Base-by-base conservation (phyloP, 139 green algal species). In the Gonium pectorale region DNA sequence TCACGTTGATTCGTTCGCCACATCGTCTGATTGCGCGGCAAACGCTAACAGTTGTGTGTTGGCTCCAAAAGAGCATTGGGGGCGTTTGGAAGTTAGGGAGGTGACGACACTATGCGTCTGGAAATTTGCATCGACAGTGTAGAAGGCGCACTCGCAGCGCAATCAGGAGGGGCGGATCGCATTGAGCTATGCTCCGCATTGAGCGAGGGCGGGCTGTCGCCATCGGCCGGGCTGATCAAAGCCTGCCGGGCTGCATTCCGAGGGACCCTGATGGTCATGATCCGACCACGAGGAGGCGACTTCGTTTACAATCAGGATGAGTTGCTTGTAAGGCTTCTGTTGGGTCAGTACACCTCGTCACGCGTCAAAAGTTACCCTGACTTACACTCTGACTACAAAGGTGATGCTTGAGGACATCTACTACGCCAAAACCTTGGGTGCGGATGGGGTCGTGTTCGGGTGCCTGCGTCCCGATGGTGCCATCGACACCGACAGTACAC, bases 221-320 rank as follows among this genome's bases (percentile, higher is more conserved):
- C 85, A 6, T 79, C 59, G 0, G 73, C 73, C 38, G 83, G 83
- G 19, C 24, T 86, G 29, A 81, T 89, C 38, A 70, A 33, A 60
- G 59, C 56, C 33, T 54, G 44, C 15, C 43, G 62, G 9, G 37
- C 8, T 31, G 44, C 40, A n/a, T 66, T 60, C 5, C 33, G 21
- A 38, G 75, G 77, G 1, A 38, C 51, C 7, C 86, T 90, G 21
- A 86, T 89, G 75, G 81, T 90, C 2, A 60, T 90, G 1, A 71
- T 90, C 1, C 59, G 86, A 0, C 82, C 82, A 2, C 66, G 86
- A 11, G 86, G 82, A 9, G 86, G 86, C 7, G 86, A 90, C 43
- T 90, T 90, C 70, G 49, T 86, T 0, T 90, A 90, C 86, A 83
- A 1, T 24, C 35, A 82, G n/a, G 77, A 83, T 24, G 86, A 90